Conservation (phyloP, 352 stramenopile genomes). For the Pythium phragmitis region DNA sequence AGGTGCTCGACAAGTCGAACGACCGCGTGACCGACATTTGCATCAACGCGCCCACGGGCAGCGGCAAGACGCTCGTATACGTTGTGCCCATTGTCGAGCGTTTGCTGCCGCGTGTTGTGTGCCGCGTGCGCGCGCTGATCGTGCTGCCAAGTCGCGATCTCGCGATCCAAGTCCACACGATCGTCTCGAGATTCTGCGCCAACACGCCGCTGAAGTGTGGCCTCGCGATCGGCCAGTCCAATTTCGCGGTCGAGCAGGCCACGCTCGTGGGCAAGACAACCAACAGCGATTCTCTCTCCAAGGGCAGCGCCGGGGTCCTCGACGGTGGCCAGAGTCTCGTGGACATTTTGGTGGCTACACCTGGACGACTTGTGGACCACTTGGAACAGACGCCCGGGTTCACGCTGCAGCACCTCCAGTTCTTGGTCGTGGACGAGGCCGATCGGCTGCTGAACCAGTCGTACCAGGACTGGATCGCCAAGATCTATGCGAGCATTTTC, state of each 20-base stretch:
- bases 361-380: constrained; percentile 96
- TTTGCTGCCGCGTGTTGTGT: constrained; percentile 76
- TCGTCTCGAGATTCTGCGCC: constrained; percentile 60
- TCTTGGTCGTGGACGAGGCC: constrained; percentile 97
- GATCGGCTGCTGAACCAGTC: constrained; percentile 96
- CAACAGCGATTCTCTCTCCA: constrained; percentile 27
- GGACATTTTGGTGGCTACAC: constrained; percentile 97
- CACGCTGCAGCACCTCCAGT: constrained; percentile 95
- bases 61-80: constrained; percentile 97
- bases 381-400: constrained; percentile 96
- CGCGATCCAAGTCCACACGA: constrained; percentile 87
- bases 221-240: constrained; percentile 90
- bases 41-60: constrained; percentile 96
- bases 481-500: constrained; percentile 89
- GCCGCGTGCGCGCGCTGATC: constrained; percentile 92
- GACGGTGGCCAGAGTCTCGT: constrained; percentile 81
- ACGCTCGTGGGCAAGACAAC: constrained; percentile 47
- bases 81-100: constrained; percentile 95
- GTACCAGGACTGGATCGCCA: constrained; percentile 97
- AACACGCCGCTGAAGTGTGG: constrained; percentile 87
- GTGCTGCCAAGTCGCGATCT: constrained; percentile 97
- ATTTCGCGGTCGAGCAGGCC: constrained; percentile 82
- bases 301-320: constrained; percentile 31
- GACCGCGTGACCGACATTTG: constrained; percentile 92
- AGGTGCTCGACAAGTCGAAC: constrained; percentile 83